These are phyloP conservation scores for Zopfia rhizophila DNA, from an alignment of 2,329 filamentous ascomycete species.

Conservation along the genomic window DNA sequence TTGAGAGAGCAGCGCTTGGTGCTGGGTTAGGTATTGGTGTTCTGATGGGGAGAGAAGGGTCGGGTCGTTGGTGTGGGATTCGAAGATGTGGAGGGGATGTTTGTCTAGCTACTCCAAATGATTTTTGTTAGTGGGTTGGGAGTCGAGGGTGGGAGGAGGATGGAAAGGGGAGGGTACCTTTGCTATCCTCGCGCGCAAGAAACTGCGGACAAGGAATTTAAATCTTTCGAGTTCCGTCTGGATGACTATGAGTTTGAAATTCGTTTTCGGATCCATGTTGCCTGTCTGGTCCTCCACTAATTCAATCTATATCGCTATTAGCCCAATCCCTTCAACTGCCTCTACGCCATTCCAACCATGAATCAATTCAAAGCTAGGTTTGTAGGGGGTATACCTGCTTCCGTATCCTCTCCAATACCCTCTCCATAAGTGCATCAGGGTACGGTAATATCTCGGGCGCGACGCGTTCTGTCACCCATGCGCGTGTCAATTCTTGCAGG, in stretches of 20 bases:
- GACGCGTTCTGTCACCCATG: slow-evolving; percentile 92
- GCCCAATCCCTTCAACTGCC: not conserved
- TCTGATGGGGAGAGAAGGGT: slow-evolving; percentile 77
- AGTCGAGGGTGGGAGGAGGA: slow-evolving; percentile 13
- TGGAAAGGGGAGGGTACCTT: slow-evolving; percentile 68
- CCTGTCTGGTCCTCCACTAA: slow-evolving; percentile 72
- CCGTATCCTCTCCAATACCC: slow-evolving; percentile 71
- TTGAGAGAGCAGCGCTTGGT: slow-evolving; percentile 83
- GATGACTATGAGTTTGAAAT: slow-evolving; percentile 92
- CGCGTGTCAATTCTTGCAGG: slow-evolving; percentile 87
- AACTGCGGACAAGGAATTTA: slow-evolving; percentile 88
- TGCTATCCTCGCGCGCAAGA: slow-evolving; percentile 83
- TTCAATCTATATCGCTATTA: slow-evolving; percentile 53
- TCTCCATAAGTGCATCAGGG: slow-evolving; percentile 79
- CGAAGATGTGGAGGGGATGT: slow-evolving; percentile 78
- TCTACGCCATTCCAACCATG: too few relatives aligned
- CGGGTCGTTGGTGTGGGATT: slow-evolving; percentile 49
- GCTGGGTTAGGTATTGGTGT: slow-evolving; percentile 81
- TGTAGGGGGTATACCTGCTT: slow-evolving; percentile 49
- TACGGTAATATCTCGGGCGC: slow-evolving; percentile 89
- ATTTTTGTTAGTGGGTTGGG: slow-evolving; percentile 3
- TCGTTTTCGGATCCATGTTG: slow-evolving; percentile 87
- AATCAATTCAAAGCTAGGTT: too few relatives aligned
- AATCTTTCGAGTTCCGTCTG: slow-evolving; percentile 96
- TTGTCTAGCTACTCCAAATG: slow-evolving; percentile 7